A percentile compares a stretch with the other conserved stretches of the same genome.
Evolutionary conservation across 78 protist genomes (phyloP).

Genomic region (Speleostelium caveatum): DNA sequence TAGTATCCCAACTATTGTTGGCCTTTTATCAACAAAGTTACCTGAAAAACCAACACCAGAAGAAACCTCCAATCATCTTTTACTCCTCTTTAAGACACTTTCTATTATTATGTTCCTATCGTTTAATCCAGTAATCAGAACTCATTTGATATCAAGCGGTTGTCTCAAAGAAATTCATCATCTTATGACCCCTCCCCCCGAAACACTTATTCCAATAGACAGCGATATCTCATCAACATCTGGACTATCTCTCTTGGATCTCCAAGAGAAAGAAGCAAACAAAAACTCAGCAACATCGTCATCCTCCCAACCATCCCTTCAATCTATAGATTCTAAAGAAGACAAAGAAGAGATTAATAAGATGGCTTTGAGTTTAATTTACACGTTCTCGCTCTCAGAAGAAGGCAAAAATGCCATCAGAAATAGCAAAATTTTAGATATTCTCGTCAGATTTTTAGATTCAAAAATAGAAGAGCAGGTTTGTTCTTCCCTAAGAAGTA

Average conservation of each 20-base stretch:
- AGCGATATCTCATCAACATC: background rate
- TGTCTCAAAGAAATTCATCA: constrained; percentile 6
- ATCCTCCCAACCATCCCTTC: background rate
- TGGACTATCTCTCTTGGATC: constrained; percentile 30
- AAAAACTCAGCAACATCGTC: background rate
- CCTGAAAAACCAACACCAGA: background rate
- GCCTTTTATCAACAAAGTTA: constrained; percentile 7
- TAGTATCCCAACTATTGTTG: constrained; percentile 14
- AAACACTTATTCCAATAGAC: constrained; percentile 27
- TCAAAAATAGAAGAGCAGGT: constrained; percentile 59
- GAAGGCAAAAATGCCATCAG: constrained; percentile 50
- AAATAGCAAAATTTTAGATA: constrained; percentile 28
- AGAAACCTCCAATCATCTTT: background rate
- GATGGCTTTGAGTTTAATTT: constrained; percentile 22
- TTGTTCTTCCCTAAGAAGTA: constrained; percentile 35
- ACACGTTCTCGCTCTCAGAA: constrained; percentile 48
- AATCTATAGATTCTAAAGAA: constrained; percentile 19
- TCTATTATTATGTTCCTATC: constrained; percentile 24
- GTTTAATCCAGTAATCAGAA: constrained; percentile 2
- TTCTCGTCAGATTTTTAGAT: constrained; percentile 29
- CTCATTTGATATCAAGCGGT: background rate
- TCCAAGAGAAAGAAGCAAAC: constrained; percentile 22
- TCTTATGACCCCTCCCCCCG: constrained; percentile 69
- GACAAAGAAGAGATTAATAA: constrained; percentile 65
- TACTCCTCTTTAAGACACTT: constrained; percentile 37